These are phyloP conservation scores for Daldinia sp. DNA, from an alignment of 2,329 filamentous ascomycete species.

Conservation along the genomic window DNA sequence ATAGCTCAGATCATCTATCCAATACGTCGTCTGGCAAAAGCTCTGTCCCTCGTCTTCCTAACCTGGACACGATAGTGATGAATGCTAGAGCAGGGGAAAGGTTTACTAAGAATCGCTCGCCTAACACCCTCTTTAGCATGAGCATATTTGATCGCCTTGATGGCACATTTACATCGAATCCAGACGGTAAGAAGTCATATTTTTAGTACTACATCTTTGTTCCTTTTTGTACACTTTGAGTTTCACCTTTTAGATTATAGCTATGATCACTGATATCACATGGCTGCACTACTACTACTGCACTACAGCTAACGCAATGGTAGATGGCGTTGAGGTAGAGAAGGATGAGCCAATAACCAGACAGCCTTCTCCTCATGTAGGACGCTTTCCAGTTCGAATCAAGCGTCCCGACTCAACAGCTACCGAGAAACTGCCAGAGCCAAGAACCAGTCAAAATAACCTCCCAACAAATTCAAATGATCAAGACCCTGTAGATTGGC, in stretches of 20 bases:
- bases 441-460: not conserved
- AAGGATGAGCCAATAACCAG: not conserved
- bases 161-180: slow-evolving; percentile 2
- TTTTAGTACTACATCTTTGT: not conserved
- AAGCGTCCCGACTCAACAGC: slow-evolving; percentile 7
- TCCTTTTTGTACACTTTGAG: not conserved
- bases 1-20: slow-evolving; percentile 36
- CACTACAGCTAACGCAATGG: not conserved
- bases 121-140: slow-evolving; percentile 22
- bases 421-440: not conserved
- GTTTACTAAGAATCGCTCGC: slow-evolving; percentile 5
- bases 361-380: slow-evolving; percentile 4
- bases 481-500: not conserved
- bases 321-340: not conserved
- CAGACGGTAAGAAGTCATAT: slow-evolving; percentile 27
- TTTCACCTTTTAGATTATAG: not conserved
- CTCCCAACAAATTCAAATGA: not conserved
- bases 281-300: not conserved
- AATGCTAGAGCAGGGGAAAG: not conserved
- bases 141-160: slow-evolving; percentile 34
- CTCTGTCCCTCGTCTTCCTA: slow-evolving; percentile 41
- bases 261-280: not conserved
- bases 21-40: slow-evolving; percentile 18
- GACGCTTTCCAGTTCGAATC: slow-evolving; percentile 22
- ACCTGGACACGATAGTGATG: slow-evolving; percentile 37